Percentiles rank a stretch among this genome's conserved stretches.
These are phyloP conservation scores for Geranomyces variabilis DNA, from an alignment of 192 early-diverging fungal species.

Conservation along the genomic window DNA sequence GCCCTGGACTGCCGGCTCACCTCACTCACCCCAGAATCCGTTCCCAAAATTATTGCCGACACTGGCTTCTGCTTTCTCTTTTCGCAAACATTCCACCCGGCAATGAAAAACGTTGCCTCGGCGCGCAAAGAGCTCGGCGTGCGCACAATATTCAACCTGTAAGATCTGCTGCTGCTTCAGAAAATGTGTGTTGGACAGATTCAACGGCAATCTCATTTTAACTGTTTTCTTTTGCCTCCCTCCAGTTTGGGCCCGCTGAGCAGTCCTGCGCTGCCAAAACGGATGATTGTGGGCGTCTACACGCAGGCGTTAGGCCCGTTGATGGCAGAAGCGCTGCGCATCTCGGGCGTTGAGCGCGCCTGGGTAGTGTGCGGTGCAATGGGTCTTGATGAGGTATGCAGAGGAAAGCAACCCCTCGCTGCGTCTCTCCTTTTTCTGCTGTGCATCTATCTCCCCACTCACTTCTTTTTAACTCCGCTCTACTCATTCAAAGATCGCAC, in stretches of 20 bases:
- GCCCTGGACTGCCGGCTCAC: constrained; percentile 74
- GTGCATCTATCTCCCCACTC: neutral
- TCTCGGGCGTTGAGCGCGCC: constrained; percentile 77
- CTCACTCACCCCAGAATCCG: constrained; percentile 65
- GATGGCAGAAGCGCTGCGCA: constrained; percentile 80
- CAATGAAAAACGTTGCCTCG: constrained; percentile 77
- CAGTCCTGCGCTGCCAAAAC: constrained; percentile 83
- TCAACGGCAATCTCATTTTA: too few species aligned
- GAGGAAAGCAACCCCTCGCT: neutral
- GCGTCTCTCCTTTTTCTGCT: neutral
- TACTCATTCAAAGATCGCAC: constrained; percentile 69
- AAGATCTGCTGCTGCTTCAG: too few species aligned
- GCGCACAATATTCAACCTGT: constrained; percentile 91
- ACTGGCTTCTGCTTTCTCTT: constrained; percentile 89
- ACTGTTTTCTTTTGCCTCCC: neutral
- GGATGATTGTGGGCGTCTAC: constrained; percentile 90
- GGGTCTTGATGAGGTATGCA: constrained; percentile 81
- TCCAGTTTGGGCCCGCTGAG: constrained; percentile 80
- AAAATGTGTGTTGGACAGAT: too few species aligned
- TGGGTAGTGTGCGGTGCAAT: constrained; percentile 92
- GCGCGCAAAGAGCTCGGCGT: constrained; percentile 86
- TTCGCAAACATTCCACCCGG: constrained; percentile 87
- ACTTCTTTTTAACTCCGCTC: neutral
- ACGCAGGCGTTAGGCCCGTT: constrained; percentile 74
- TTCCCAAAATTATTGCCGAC: constrained; percentile 65